A percentile compares a stretch with the other conserved stretches of the same genome.
Conservation (phyloP, 1,284 basidiomycete genomes). For the Trichosporon ovoides region DNA sequence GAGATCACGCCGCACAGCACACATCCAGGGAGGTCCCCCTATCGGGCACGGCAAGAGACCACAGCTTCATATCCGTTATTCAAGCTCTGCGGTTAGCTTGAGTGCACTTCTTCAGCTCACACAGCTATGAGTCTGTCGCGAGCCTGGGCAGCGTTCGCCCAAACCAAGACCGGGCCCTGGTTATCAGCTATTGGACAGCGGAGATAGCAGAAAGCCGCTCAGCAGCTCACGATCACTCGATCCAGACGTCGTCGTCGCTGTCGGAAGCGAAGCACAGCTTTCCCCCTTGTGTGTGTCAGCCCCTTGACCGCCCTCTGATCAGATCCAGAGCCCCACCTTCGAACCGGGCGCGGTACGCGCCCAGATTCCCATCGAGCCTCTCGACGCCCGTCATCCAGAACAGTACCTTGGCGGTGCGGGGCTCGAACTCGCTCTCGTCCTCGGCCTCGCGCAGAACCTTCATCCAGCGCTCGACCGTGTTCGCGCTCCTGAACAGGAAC, state of each 20-base stretch:
- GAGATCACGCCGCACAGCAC: too few relatives aligned
- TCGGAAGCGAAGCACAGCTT: neutral
- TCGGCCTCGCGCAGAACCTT: neutral
- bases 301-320: neutral
- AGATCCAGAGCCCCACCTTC: neutral
- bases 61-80: too few relatives aligned
- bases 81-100: too few relatives aligned
- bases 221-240: neutral
- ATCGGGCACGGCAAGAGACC: too few relatives aligned
- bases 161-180: too few relatives aligned
- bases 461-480: neutral
- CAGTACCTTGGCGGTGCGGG: neutral
- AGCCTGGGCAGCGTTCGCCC: too few relatives aligned
- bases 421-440: slow-evolving; percentile 3
- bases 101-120: too few relatives aligned
- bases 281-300: neutral
- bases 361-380: neutral
- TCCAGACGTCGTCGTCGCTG: neutral
- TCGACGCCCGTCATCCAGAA: neutral
- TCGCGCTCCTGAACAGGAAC: slow-evolving; percentile 1
- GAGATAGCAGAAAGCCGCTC: too few relatives aligned
- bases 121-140: too few relatives aligned
- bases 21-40: too few relatives aligned
- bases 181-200: too few relatives aligned
- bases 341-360: neutral